Conservation (phyloP, 2,329 filamentous ascomycete genomes). For the Pyricularia grisea region DNA sequence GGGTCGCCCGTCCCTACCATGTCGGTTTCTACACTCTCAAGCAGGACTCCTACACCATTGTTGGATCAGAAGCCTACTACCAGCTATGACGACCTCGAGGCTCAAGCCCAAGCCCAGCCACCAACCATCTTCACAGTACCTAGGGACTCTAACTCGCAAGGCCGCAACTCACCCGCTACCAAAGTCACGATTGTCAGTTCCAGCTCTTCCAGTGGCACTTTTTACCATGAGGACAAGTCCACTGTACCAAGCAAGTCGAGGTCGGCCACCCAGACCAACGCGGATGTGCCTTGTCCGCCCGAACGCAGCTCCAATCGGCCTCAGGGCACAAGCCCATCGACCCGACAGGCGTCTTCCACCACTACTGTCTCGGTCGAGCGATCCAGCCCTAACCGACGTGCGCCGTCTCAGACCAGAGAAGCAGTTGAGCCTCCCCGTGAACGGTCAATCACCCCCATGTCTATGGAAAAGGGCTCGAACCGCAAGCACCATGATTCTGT, state of each 20-base stretch:
- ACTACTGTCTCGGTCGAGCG: constrained; percentile 22
- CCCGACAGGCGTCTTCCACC: constrained; percentile 15
- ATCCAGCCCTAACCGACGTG: background rate
- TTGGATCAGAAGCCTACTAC: constrained; percentile 7
- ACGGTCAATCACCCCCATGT: background rate
- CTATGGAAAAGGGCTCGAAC: constrained; percentile 12
- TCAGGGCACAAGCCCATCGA: background rate
- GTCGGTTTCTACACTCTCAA: background rate
- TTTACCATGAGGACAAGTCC: constrained; percentile 23
- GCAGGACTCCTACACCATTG: constrained; percentile 2
- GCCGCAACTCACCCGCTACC: constrained; percentile 1
- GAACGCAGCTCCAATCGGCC: constrained; percentile 13
- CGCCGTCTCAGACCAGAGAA: constrained; percentile 7
- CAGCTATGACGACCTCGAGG: constrained; percentile 8
- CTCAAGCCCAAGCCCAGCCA: constrained; percentile 6
- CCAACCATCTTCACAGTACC: background rate
- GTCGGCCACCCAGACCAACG: constrained; percentile 10
- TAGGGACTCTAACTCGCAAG: background rate
- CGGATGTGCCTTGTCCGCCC: constrained; percentile 5
- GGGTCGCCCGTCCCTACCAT: constrained; percentile 2
- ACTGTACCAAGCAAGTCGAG: constrained; percentile 24
- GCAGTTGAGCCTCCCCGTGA: constrained; percentile 6
- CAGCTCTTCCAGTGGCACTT: constrained; percentile 18
- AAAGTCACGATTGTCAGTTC: constrained; percentile 21
- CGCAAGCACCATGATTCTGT: constrained; percentile 37